Evolutionary conservation across 23 red algal species (phyloP).

Genomic region (Gracilariopsis chorda): DNA sequence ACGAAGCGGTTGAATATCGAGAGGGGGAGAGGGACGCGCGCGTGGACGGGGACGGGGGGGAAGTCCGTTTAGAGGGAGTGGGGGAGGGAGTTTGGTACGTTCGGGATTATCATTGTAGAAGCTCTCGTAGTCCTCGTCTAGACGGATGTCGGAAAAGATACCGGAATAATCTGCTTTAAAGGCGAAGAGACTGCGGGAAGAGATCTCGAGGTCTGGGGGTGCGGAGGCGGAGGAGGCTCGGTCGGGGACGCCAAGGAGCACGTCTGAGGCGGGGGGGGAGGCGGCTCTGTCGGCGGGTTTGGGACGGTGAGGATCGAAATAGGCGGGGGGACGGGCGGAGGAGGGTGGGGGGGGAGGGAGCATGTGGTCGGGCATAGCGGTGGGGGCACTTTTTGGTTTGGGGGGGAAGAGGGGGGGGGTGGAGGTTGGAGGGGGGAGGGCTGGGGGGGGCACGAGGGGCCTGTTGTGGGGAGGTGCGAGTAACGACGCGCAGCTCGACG

Average conservation of each 20-base stretch:
- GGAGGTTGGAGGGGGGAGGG: neutral
- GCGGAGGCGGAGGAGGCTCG: constrained; percentile 62
- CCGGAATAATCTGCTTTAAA: constrained; percentile 62
- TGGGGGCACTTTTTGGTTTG: too few species aligned
- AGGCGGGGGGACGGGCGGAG: constrained; percentile 14
- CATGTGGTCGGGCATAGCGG: constrained; percentile 18
- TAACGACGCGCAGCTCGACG: neutral
- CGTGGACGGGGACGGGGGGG: constrained; percentile 27
- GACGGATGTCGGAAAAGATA: constrained; percentile 78
- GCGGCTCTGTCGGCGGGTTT: neutral
- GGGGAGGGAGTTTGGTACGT: constrained; percentile 68
- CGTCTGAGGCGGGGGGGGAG: neutral
- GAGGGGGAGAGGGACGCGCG: neutral
- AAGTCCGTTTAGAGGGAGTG: constrained; percentile 8
- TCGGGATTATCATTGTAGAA: constrained; percentile 77
- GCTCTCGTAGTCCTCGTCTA: constrained; percentile 71
- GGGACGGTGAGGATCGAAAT: neutral
- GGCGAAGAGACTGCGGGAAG: constrained; percentile 69
- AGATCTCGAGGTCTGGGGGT: constrained; percentile 70
- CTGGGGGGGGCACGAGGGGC: neutral
- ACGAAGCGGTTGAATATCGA: constrained; percentile 14
- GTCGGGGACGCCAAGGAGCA: constrained; percentile 50
- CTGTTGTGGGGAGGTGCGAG: neutral
- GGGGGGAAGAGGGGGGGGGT: neutral
- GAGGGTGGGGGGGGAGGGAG: constrained; percentile 10